phyloP scores from a whole-genome alignment of 1,284 basidiomycete species.

The Grifola frondosa region DNA sequence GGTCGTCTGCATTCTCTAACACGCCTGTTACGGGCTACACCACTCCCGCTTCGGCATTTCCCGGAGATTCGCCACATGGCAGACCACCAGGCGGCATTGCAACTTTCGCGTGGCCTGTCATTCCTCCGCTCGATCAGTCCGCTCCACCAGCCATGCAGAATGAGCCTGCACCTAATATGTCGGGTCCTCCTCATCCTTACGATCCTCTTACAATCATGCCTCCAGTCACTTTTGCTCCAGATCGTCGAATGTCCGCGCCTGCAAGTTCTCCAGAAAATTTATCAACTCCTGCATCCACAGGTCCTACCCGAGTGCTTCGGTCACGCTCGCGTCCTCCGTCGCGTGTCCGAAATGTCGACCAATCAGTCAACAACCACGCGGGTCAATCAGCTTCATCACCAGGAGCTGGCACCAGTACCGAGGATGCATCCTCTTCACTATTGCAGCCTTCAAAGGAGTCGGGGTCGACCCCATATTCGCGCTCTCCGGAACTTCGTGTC shows the following conservation, averaged over 20 bases:
- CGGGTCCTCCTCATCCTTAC: constrained; percentile 40
- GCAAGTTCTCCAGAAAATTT: constrained; percentile 42
- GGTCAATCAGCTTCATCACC: constrained; percentile 38
- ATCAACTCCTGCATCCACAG: constrained; percentile 41
- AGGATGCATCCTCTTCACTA: constrained; percentile 22
- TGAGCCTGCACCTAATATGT: constrained; percentile 41
- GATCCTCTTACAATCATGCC: constrained; percentile 53
- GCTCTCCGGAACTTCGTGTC: constrained; percentile 89
- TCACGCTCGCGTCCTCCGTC: constrained; percentile 74
- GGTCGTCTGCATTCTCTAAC: constrained; percentile 66
- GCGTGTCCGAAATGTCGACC: constrained; percentile 46
- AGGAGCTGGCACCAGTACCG: constrained; percentile 31
- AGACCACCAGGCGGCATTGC: constrained; percentile 61
- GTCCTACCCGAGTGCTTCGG: constrained; percentile 54
- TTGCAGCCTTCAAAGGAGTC: constrained; percentile 40
- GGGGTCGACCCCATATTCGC: constrained; percentile 81
- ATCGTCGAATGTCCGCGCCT: constrained; percentile 74
- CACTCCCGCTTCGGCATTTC: constrained; percentile 55
- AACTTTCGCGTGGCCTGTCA: constrained; percentile 70
- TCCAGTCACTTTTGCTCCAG: constrained; percentile 54
- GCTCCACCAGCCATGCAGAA: constrained; percentile 36
- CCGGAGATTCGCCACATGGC: constrained; percentile 64
- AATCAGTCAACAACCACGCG: constrained; percentile 33
- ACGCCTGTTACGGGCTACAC: constrained; percentile 50
- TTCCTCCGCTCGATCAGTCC: constrained; percentile 40